A percentile compares a stretch with the other conserved stretches of the same genome.
These are phyloP conservation scores for Saitoella complicata DNA, from an alignment of 805 yeast genomes.

Conservation along the genomic window DNA sequence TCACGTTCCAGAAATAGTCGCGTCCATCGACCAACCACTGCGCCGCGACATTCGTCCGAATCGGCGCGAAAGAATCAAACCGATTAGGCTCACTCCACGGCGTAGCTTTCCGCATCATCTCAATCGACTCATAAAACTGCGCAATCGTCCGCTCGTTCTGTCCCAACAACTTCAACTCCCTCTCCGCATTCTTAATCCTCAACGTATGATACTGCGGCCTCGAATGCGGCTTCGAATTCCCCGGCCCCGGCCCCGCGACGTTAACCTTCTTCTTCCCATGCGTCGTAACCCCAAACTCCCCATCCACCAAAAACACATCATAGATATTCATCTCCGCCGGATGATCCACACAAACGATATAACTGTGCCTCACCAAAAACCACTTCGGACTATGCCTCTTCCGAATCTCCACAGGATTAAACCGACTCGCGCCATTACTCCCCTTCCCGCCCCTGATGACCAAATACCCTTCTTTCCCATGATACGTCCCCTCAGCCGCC, in stretches of 20 bases:
- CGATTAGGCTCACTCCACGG: slow-evolving; percentile 62
- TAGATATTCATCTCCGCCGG: slow-evolving; percentile 73
- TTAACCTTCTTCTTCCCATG: slow-evolving; percentile 13
- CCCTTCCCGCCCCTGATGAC: slow-evolving; percentile 69
- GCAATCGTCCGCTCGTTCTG: slow-evolving; percentile 46
- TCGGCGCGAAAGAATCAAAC: slow-evolving; percentile 85
- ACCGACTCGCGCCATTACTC: slow-evolving; percentile 90
- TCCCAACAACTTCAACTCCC: slow-evolving; percentile 59
- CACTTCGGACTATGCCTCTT: slow-evolving; percentile 83
- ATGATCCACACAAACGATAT: slow-evolving; percentile 70
- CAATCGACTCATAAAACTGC: slow-evolving; percentile 62
- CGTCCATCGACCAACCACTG: slow-evolving; percentile 96
- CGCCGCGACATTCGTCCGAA: slow-evolving; percentile 68
- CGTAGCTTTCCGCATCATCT: slow-evolving; percentile 48
- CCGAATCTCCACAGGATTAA: slow-evolving; percentile 57
- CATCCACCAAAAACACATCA: slow-evolving; percentile 83
- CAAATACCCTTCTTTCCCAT: slow-evolving; percentile 80
- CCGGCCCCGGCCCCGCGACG: not conserved
- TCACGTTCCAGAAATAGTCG: slow-evolving; percentile 92
- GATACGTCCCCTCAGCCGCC: slow-evolving; percentile 63
- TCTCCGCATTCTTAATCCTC: slow-evolving; percentile 51
- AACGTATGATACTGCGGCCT: slow-evolving; percentile 5
- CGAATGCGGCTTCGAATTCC: not conserved
- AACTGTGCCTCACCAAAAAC: slow-evolving; percentile 75
- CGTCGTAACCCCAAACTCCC: slow-evolving; percentile 39